Evolutionary conservation across 306 rosid species (phyloP), one percentile per base, ranked within the genome.

Genomic region (Benincasa hispida): DNA sequence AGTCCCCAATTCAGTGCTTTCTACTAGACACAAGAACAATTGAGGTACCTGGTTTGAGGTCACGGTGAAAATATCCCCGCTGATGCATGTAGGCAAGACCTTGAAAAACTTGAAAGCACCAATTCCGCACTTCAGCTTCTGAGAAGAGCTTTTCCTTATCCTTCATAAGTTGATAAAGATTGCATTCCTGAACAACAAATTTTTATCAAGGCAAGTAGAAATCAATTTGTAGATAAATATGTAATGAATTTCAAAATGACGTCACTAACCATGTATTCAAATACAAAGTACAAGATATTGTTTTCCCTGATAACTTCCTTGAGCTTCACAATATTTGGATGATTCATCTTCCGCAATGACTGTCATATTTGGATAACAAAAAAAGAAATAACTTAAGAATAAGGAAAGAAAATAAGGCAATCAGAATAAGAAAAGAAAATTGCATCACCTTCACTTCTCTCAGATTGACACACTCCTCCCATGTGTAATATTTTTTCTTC

Each of bases 81-180:
- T 95, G 99, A 77, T 95, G 99, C 91, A 95, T 95, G 86, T 90
- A 92, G 25, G 99, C 89, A 78, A 95, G 99, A 75, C 96, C 95
- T 85, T 95, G 99, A 82, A 95, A 95, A 82, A 92, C 97, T 86
- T 95, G 99, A 81, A 92, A 95, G 79, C 96, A 95, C 99, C 97
- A 95, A 84, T 89, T 90, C 81, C 93, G 87, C 57, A 95, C 51
- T 81, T 95, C 93, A 82, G 83, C 82, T 89, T 90, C 99, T 59
- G 91, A 86, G 82, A 92, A 95, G 79, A 87, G 89, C 77, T 87
- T 95, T 78, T 82, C 86, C 86, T 92, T 92, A 77, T 90, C 92
- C 83, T 92, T 92, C 93, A 92, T 95, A 45, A 92, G 96, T 73
- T 95, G 99, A 84, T 95, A 92, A n/a, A 95, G 87, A 83, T 87